These are phyloP conservation scores for Talaromyces pinophilus DNA, from an alignment of 2,329 filamentous ascomycete genomes.

Conservation along the genomic window DNA sequence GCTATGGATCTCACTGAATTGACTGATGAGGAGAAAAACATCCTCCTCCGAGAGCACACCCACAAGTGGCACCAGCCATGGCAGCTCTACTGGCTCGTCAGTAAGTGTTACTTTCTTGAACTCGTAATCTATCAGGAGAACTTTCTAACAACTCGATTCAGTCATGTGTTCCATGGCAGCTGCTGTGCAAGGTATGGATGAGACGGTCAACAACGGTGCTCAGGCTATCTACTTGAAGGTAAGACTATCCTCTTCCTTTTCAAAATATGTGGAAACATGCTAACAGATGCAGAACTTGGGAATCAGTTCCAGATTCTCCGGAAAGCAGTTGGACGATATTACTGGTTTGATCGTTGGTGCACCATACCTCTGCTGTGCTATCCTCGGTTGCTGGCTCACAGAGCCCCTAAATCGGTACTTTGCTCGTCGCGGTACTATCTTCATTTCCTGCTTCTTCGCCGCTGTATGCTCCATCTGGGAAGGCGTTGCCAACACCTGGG, in stretches of 20 bases:
- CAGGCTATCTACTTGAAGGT: conserved; percentile 40
- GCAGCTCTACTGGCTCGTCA: conserved; percentile 51
- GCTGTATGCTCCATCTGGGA: conserved; percentile 47
- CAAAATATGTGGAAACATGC: background rate
- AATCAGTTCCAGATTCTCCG: conserved; percentile 27
- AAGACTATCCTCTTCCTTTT: background rate
- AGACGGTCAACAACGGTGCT: conserved; percentile 53
- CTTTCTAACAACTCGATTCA: conserved; percentile 23
- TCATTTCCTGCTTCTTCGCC: conserved; percentile 45
- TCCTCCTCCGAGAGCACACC: conserved; percentile 48
- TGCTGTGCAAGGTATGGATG: conserved; percentile 57
- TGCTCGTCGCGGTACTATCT: conserved; percentile 50
- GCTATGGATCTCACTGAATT: conserved; percentile 54
- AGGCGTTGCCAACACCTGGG: conserved; percentile 46
- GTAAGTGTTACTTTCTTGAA: conserved; percentile 28
- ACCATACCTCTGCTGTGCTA: conserved; percentile 48
- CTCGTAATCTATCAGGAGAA: background rate
- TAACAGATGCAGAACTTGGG: conserved; percentile 19
- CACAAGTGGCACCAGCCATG: conserved; percentile 55
- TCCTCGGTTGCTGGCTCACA: conserved; percentile 52
- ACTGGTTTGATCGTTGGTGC: conserved; percentile 49
- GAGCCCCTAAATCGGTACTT: conserved; percentile 50
- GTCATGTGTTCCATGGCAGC: conserved; percentile 57
- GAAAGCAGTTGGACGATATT: conserved; percentile 36
- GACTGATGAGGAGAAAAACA: conserved; percentile 46